Percentiles rank a stretch among this genome's conserved stretches.
Evolutionary conservation across 2,329 filamentous ascomycete species (phyloP).

Genomic region (Talaromyces pinophilus): DNA sequence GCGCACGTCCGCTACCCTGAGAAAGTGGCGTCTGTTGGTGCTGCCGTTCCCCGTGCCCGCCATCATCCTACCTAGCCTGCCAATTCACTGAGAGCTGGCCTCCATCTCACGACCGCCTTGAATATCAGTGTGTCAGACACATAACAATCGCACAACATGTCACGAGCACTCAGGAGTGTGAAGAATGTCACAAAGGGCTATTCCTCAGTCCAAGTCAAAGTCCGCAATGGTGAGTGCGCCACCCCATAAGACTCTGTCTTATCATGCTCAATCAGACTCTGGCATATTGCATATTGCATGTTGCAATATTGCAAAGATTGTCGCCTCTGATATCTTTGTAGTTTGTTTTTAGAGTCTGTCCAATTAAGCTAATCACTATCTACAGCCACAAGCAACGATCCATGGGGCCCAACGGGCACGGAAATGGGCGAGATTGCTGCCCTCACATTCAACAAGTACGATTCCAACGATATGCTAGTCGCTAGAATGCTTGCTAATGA

Average conservation of each 20-base stretch:
- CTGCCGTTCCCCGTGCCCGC: conserved; percentile 9
- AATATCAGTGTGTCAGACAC: background rate
- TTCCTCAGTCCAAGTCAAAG: conserved; percentile 93
- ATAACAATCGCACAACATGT: conserved; percentile 61
- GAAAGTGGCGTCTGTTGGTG: conserved; percentile 14
- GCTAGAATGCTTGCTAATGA: background rate
- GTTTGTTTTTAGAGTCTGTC: background rate
- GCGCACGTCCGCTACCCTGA: conserved; percentile 4
- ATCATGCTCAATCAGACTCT: background rate
- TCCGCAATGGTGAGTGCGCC: conserved; percentile 77
- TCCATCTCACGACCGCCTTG: background rate
- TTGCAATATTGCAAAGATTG: background rate
- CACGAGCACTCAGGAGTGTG: conserved; percentile 93
- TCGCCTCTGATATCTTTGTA: background rate
- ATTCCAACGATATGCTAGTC: conserved; percentile 24
- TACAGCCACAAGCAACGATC: conserved; percentile 94
- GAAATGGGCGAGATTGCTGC: conserved; percentile 99
- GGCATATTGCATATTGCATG: background rate
- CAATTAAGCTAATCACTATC: conserved; percentile 13
- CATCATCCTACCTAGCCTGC: conserved; percentile 2
- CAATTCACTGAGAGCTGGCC: conserved; percentile 17
- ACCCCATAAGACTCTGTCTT: background rate
- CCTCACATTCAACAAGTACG: conserved; percentile 96
- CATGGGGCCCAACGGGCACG: conserved; percentile 95
- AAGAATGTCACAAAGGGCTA: conserved; percentile 99